These are phyloP conservation scores for Neofusicoccum sp. DNA, from an alignment of 2,329 filamentous ascomycete species.

Conservation along the genomic window DNA sequence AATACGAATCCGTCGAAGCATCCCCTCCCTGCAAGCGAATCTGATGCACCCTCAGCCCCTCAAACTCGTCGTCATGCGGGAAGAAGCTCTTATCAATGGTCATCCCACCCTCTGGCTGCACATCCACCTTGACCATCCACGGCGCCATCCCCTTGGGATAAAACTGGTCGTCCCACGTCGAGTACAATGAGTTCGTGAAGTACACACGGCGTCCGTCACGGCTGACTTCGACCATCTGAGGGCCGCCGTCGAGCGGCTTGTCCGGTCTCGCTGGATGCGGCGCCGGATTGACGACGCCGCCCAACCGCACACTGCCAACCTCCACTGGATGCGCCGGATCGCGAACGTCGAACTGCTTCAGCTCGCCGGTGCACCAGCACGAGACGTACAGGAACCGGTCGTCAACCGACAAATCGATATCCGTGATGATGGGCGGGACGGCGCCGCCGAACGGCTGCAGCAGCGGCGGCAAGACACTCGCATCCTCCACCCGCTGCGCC, in stretches of 20 bases:
- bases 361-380: background rate
- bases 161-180: background rate
- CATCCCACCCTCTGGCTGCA: background rate
- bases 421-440: background rate
- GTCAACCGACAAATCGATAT: background rate
- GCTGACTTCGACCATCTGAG: slow-evolving; percentile 1
- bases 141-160: background rate
- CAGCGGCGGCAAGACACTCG: background rate
- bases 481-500: background rate
- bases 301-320: background rate
- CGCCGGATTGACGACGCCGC: background rate
- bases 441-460: background rate
- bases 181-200: background rate
- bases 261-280: background rate
- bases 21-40: background rate
- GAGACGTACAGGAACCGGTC: background rate
- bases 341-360: background rate
- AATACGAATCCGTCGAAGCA: background rate
- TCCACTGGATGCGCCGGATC: background rate
- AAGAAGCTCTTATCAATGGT: background rate
- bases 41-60: background rate
- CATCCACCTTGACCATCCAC: background rate
- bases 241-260: background rate
- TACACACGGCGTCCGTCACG: background rate
- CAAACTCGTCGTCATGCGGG: background rate